These are phyloP conservation scores for Cladophialophora exuberans DNA, from an alignment of 2,329 filamentous ascomycete genomes.

Conservation along the genomic window DNA sequence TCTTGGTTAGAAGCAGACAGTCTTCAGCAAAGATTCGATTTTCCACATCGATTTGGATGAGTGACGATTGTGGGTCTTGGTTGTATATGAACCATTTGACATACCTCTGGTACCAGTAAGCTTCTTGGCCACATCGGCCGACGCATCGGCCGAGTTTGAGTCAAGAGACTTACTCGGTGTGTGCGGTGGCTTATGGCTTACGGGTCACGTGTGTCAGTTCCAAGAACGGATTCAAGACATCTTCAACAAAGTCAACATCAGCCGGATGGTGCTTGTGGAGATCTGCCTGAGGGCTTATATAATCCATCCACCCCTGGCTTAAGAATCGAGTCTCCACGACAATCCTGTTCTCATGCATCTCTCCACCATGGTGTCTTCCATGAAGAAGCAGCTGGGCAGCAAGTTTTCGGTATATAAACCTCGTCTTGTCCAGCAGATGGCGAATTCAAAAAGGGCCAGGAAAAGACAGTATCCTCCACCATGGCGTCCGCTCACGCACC, in stretches of 20 bases:
- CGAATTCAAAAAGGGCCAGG: background rate
- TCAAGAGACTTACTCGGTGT: too few relatives aligned
- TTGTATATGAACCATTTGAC: too few relatives aligned
- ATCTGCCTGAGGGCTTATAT: background rate
- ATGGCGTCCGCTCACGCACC: slow-evolving; percentile 14
- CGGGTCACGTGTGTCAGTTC: background rate
- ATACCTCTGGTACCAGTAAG: too few relatives aligned
- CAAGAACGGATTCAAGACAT: background rate
- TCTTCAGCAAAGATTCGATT: slow-evolving; percentile 17
- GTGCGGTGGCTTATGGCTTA: background rate
- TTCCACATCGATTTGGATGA: slow-evolving; percentile 17
- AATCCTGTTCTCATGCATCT: background rate
- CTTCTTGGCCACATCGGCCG: too few relatives aligned
- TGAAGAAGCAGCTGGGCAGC: background rate
- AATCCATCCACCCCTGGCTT: background rate
- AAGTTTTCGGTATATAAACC: background rate
- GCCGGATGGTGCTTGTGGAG: background rate
- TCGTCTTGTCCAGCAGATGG: too few relatives aligned
- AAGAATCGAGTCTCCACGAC: background rate
- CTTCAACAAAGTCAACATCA: background rate
- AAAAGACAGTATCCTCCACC: background rate
- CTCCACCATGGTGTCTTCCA: slow-evolving; percentile 2
- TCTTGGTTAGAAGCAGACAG: slow-evolving; percentile 18
- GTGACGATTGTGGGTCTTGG: too few relatives aligned
- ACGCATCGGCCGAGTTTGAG: too few relatives aligned